Evolutionary conservation across 495 filamentous ascomycete species (phyloP), one percentile per base, ranked within the genome.

Genomic region (Glonium stellatum): DNA sequence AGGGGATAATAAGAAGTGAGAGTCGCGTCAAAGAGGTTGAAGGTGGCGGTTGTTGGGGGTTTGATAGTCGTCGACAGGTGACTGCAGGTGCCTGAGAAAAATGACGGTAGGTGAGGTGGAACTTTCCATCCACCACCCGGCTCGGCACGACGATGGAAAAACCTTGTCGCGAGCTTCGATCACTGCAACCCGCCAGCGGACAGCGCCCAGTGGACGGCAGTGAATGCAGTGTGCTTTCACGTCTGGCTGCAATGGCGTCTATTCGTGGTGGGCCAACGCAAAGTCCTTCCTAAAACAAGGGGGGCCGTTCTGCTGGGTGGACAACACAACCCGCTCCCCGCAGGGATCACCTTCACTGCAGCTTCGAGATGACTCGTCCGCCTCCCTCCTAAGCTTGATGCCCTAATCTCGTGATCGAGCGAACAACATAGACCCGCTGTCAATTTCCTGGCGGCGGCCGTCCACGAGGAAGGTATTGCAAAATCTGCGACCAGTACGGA

Each of bases 11-110:
- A 15, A 6, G 15, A 18, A 18, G 18, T 51, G 25, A 25, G 9
- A 27, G 13, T 23, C 48, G 48, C 19, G 18, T 23, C 15, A 51
- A 51, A 19, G n/a, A 53, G 47, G 9, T 41, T 41, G 42, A 55
- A 55, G 35, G 57, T n/a, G 57, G 25, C 36, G 13, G 55, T 27
- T 47, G 42, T 53, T 22, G 42, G 55, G 27, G 58, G 55, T 21
- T 27, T 54, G 51, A 34, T 54, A 46, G 37, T 55, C 44, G 55
- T 34, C 57, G 46, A 23, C 50, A 31, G 57, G 52, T 59, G 42
- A 15, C 42, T 50, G 42, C 15, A 21, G 57, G 55, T 53, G 55
- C 50, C 52, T 63, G 51, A 62, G 63, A 67, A 63, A 62, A 57
- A 63, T 63, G 59, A 65, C 59, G 60, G 37, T 31, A 31, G 27